These are phyloP conservation scores for Blastomyces silverae DNA, from an alignment of 2,329 filamentous ascomycete species.

Conservation along the genomic window DNA sequence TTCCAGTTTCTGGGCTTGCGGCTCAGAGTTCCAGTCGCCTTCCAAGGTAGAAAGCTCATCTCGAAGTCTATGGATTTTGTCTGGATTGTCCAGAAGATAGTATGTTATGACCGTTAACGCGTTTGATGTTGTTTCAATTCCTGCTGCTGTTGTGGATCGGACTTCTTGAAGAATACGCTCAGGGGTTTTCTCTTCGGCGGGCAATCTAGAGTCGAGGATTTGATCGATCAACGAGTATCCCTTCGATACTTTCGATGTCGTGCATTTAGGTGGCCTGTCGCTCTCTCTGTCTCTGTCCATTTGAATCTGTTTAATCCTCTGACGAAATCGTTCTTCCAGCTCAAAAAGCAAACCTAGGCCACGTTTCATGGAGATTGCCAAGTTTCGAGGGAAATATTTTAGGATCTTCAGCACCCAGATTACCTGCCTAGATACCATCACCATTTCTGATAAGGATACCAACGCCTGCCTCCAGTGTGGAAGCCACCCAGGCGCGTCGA, in stretches of 20 bases:
- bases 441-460: conserved; percentile 7
- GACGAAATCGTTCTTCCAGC: not conserved
- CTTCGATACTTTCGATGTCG: not conserved
- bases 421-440: conserved; percentile 12
- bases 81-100: conserved; percentile 11
- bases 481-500: conserved; percentile 30
- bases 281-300: not conserved
- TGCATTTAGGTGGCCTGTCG: not conserved
- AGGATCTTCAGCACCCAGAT: conserved; percentile 6
- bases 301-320: conserved; percentile 7
- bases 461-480: conserved; percentile 29
- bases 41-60: conserved; percentile 5
- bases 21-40: not conserved
- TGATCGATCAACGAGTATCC: conserved; percentile 30
- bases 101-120: conserved; percentile 21
- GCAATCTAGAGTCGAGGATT: conserved; percentile 31
- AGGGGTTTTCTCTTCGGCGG: conserved; percentile 33
- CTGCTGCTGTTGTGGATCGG: conserved; percentile 28
- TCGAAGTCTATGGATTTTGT: conserved; percentile 3
- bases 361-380: not conserved
- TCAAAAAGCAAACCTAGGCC: conserved; percentile 11
- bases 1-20: not conserved
- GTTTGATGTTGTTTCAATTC: conserved; percentile 33
- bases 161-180: conserved; percentile 32
- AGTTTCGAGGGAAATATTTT: conserved; percentile 4